Conservation (phyloP, 2,329 filamentous ascomycete genomes). For the Paecilomyces variotii region DNA sequence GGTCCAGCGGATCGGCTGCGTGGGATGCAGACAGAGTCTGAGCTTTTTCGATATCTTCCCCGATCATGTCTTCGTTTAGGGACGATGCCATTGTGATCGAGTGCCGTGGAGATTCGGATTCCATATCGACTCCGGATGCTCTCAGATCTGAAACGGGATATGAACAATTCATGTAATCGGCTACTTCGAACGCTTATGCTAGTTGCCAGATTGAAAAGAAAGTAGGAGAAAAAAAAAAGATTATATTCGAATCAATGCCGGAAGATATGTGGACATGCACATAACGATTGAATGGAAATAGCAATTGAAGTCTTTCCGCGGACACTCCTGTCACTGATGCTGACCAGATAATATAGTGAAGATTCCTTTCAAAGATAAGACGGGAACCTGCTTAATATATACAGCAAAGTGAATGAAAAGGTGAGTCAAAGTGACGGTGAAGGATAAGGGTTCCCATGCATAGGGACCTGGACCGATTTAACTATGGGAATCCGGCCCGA, state of each 20-base stretch:
- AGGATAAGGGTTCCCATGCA: neutral
- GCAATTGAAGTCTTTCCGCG: neutral
- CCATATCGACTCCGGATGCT: neutral
- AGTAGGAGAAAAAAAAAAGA: neutral
- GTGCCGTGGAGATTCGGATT: neutral
- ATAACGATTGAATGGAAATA: neutral
- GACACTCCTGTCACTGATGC: neutral
- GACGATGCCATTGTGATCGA: neutral
- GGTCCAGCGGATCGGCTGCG: conserved; percentile 18
- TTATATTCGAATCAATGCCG: neutral
- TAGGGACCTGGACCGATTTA: neutral
- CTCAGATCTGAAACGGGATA: neutral
- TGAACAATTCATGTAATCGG: neutral
- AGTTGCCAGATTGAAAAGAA: neutral
- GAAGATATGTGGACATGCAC: neutral
- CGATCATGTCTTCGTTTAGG: neutral
- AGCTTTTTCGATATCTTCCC: neutral
- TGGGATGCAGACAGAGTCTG: conserved; percentile 2
- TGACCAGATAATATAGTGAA: neutral
- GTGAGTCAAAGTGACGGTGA: neutral
- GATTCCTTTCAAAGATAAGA: neutral
- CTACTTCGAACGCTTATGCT: neutral
- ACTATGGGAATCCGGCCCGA: neutral
- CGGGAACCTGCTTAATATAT: neutral
- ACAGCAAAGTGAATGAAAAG: neutral